Base-by-base conservation (phyloP, 1,139 yeast species). In the Tardiomyces blankii region DNA sequence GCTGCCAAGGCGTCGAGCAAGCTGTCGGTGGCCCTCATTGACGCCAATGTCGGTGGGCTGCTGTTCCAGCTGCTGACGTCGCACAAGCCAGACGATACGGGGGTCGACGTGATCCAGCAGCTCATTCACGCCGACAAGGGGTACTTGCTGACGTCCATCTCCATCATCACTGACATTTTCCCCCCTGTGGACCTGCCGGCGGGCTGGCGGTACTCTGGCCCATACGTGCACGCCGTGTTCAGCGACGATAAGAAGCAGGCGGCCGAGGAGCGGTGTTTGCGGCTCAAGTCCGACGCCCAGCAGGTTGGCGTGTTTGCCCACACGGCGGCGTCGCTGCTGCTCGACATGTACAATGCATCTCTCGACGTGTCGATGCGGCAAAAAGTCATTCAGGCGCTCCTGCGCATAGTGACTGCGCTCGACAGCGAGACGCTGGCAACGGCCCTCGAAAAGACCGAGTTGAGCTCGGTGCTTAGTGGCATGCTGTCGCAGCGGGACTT, bases 81-180 rank as follows among this genome's bases (percentile, higher is more conserved):
- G 14, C 59, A 56, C 42, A 44, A 60, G 4, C 61, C 64, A 1
- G 63, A 59, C 23, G 49, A 50, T 21, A 47, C 56, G 11, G 54
- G 51, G 30, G 46, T 49, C 8, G 53, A 50, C 13, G 68, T 82
- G 1, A 72, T 82, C 40, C 94, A 85, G 56, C 77, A 86, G 0
- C 65, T 88, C 40, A 82, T 87, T 78, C 78, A 82, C 45, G 77
- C 80, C 3, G 89, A 93, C 0, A 81, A 80, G 53, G 85, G 80
- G 21, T 61, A 85, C 35, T 63, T 83, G 30, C 56, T 75, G 1
- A 72, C 78, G 21, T 69, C 82, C 23, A 62, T 87, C 19, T 70
- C 75, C 39, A 66, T 86, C 43, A 67, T 83, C 28, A 75, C 79
- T 0, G 71, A 76, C 42, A 54, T 85, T 8, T 63, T 85, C 30